Evolutionary conservation across 495 filamentous ascomycete species (phyloP), one percentile per base, ranked within the genome.

Genomic region (Friedmanniomyces simplex): DNA sequence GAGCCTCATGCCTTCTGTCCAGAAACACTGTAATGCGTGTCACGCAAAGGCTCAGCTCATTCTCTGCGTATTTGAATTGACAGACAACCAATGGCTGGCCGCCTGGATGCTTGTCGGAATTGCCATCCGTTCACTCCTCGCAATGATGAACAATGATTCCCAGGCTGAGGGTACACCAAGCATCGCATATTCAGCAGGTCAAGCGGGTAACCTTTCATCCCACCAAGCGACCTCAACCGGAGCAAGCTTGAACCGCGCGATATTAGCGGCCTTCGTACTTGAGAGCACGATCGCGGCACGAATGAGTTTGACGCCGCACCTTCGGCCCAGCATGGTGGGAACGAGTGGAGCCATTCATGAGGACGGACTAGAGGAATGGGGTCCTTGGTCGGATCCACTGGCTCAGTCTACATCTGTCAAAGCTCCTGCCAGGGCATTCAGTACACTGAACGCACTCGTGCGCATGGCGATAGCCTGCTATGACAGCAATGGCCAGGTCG

Each of bases 321-420:
- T 36, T 57, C 72, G 2, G 71, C 74, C 34, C 77, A 82, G 57
- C 12, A 11, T 26, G 25, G 51, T 82, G 16, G 58, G 64, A 11
- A 56, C 68, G 3, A 63, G 79, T 32, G 72, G 75, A 1, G 63
- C 74, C 11, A 62, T 83, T 12, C 74, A 79, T 57, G 81, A 86
- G 66, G 80, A 84, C 66, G 84, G 81, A 6, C 66, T 82, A 20
- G 85, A 88, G 57, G 83, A 88, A 67, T 88, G 84, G 85, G 81
- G 84, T 58, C 80, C 79, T 1, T 88, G 84, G 85, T 72, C 25
- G 1, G 60, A 62, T 25, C 54, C 59, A 34, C 21, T 62, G 11
- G 26, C 12, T 24, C 22, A 3, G 22, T 2, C 34, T n/a, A 13
- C 11, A 10, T 11, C 42, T 1, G 20, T 22, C 24, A 61, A 58